Evolutionary conservation across 83 land plant species (phyloP), one percentile per base, ranked within the genome.

Genomic region (Larix sibirica): DNA sequence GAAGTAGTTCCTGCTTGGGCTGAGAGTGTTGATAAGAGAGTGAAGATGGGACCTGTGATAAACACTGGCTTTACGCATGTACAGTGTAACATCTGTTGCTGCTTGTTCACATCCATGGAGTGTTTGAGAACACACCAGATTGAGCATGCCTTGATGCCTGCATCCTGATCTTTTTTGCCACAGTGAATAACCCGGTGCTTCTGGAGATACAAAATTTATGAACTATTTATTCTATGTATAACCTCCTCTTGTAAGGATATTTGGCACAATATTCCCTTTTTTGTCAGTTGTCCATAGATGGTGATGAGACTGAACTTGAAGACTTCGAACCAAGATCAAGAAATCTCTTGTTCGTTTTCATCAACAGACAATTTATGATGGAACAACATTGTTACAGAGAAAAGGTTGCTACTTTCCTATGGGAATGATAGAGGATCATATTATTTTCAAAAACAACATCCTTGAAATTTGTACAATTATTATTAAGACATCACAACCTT

Each of bases 51-150:
- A n/a, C 56, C 77, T 54, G 58, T 54, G 58, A 10, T 20, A 44
- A 44, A 42, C 47, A 14, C 58, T 74, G 58, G 56, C 10, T 74
- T 74, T 74, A 74, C 26, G 14, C 23, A 74, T 74, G 77, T 74
- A 44, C 26, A 21, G 2, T 74, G 77, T 74, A 74, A 44, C 58
- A 44, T 74, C 21, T 74, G 77, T 38, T 58, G 77, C 56, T 74
- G 54, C 77, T 17, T 44, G 58, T 74, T 40, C 77, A 21, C 77
- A 74, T 74, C 77, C 12, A 8, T 74, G 56, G 77, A 74, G 10
- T 23, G 23, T 12, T 74, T 40, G 58, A 74, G 56, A 54, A 44
- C 77, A 44, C 77, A 74, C 77, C 77, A 74, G 77, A 74, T 74
- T 74, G 16, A 4, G 56, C 77, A 74, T 74, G 58, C 56, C 28